Base-by-base conservation (phyloP, 208 protist genomes). In the Leishmania arabica region DNA sequence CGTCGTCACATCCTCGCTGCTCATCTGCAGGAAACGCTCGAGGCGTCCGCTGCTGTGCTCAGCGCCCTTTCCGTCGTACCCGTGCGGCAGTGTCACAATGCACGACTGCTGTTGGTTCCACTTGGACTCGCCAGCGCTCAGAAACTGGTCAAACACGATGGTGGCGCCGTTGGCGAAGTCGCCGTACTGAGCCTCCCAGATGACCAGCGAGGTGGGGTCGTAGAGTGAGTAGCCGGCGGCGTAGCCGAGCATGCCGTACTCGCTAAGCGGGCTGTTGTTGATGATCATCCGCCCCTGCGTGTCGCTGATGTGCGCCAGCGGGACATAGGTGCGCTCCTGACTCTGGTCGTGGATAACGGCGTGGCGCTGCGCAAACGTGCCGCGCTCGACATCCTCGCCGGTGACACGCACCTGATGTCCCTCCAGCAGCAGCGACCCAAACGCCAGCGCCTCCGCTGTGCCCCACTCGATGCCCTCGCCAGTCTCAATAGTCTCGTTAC, bases 141-240 rank as follows among this genome's bases (percentile, higher is more conserved):
- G 77, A 83, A 98, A 99, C 93, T 99, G 99, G 87, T 99, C 99
- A 81, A 99, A 99, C 58, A 99, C 98, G 76, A 99, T 99, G 81
- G 99, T 96, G 17, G 97, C 98, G 71, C 97, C 96, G 91, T 99
- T 99, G 13, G 98, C 96, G 84, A 99, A 99, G 90, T 99, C 99
- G 81, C 98, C 99, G 88, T 99, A 99, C 91, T 99, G 99, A 51
- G 98, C 99, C 88, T 99, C 99, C 99, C 99, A 99, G 34, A 99
- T 85, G 40, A 99, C 95, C 31, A 99, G 90, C 17, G 93, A 81
- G 51, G 99, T 97, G 27, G 99, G 98, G 82, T 97, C 96, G 80
- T 98, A 93, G 24, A 99, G 79, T 19, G 97, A 96, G 86, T 99
- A 99, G 83, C 97, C 98, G 27, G 98, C 89, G 79, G 99, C 99